Conservation (phyloP, 192 early-diverging fungal genomes). For the Chytriomyces confervae region DNA sequence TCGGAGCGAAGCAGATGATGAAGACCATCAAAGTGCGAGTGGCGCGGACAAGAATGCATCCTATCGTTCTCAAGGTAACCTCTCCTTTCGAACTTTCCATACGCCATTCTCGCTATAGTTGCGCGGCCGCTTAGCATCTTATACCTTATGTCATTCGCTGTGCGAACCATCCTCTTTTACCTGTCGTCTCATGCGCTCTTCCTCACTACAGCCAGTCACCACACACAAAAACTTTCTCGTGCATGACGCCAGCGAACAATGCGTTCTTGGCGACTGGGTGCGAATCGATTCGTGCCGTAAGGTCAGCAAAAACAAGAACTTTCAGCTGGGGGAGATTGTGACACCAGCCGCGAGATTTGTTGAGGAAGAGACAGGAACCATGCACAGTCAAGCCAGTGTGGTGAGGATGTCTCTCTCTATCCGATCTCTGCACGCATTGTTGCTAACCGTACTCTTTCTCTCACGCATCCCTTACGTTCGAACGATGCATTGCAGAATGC, state of each 20-base stretch:
- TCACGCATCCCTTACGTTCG: not conserved
- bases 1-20: constrained; percentile 62
- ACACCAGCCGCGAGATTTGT: constrained; percentile 45
- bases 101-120: not conserved
- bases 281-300: constrained; percentile 89
- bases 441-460: not conserved
- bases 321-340: constrained; percentile 83
- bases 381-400: constrained; percentile 50
- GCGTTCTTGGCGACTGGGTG: constrained; percentile 88
- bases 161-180: not conserved
- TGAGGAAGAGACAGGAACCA: constrained; percentile 42
- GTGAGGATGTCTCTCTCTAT: constrained; percentile 4
- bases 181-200: not conserved
- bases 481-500: not conserved
- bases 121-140: not conserved
- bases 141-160: not conserved
- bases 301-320: constrained; percentile 85
- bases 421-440: not conserved
- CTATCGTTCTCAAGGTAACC: constrained; percentile 81
- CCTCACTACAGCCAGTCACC: constrained; percentile 67
- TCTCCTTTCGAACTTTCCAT: not conserved
- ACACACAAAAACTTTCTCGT: constrained; percentile 86
- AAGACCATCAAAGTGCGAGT: constrained; percentile 93
- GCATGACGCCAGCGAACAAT: constrained; percentile 82
- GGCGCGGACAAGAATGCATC: constrained; percentile 76